Conservation (phyloP, 495 filamentous ascomycete genomes). For the Penicillium goetzii region DNA sequence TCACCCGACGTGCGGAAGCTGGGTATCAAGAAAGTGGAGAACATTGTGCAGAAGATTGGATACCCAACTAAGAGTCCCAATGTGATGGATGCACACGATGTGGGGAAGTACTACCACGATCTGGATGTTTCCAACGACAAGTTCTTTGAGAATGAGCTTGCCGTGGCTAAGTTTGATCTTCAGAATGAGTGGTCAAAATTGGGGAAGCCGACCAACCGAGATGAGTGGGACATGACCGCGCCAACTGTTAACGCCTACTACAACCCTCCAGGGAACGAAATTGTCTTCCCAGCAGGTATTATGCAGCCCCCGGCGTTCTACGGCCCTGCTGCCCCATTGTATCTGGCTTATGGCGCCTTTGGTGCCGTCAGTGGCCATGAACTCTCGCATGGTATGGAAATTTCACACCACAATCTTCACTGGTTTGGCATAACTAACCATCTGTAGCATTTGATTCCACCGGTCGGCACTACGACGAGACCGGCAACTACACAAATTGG, state of each 20-base stretch:
- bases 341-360: conserved; percentile 71
- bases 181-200: conserved; percentile 59
- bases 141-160: conserved; percentile 65
- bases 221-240: conserved; percentile 66
- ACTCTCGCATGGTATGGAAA: conserved; percentile 69
- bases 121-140: conserved; percentile 55
- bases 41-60: conserved; percentile 75
- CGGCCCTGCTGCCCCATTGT: conserved; percentile 62
- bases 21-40: conserved; percentile 68
- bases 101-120: conserved; percentile 61
- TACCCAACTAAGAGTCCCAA: conserved; percentile 70
- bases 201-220: conserved; percentile 62
- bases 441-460: conserved; percentile 67
- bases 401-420: not conserved
- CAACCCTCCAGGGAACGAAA: conserved; percentile 65
- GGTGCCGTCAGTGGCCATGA: conserved; percentile 74
- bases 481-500: conserved; percentile 70
- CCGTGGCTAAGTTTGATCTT: conserved; percentile 51
- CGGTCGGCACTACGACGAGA: conserved; percentile 68
- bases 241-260: conserved; percentile 69
- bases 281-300: conserved; percentile 73
- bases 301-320: conserved; percentile 73
- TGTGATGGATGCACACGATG: conserved; percentile 59
- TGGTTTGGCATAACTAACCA: conserved; percentile 13
- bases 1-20: conserved; percentile 62